Evolutionary conservation across 2,329 filamentous ascomycete genomes (phyloP).

Genomic region (Pseudocercospora pini-densiflorae): DNA sequence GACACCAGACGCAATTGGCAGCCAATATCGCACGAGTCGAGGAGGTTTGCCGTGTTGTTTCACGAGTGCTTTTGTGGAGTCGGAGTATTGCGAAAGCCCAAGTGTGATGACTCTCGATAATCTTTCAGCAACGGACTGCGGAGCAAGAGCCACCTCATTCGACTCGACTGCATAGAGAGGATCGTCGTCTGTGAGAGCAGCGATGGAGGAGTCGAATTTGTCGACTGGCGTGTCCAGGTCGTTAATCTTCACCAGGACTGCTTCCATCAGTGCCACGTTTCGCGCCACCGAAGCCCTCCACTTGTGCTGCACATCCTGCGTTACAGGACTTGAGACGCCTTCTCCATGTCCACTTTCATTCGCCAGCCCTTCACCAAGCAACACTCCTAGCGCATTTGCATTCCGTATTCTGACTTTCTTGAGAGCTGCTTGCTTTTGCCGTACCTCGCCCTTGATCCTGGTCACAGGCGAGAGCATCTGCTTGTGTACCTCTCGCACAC

Average conservation of each 20-base stretch:
- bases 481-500: conserved; percentile 71
- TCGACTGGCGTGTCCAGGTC: conserved; percentile 60
- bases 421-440: conserved; percentile 72
- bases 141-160: conserved; percentile 35
- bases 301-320: conserved; percentile 45
- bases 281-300: conserved; percentile 79
- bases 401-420: conserved; percentile 77
- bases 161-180: conserved; percentile 49
- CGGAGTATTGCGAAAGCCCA: conserved; percentile 70
- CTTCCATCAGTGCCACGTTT: conserved; percentile 84
- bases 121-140: conserved; percentile 66
- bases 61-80: conserved; percentile 61
- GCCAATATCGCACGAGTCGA: conserved; percentile 81
- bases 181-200: conserved; percentile 59
- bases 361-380: conserved; percentile 83
- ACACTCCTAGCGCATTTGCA: conserved; percentile 81
- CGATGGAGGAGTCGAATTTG: conserved; percentile 61
- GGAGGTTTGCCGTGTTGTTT: conserved; percentile 75
- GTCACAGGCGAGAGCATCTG: conserved; percentile 79
- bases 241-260: conserved; percentile 74
- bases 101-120: conserved; percentile 70
- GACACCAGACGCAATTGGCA: conserved; percentile 72
- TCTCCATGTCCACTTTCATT: conserved; percentile 49
- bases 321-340: conserved; percentile 35
- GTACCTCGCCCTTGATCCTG: conserved; percentile 73